Evolutionary conservation across 1,284 basidiomycete species (phyloP).

Genomic region (Xanthoconium separans): DNA sequence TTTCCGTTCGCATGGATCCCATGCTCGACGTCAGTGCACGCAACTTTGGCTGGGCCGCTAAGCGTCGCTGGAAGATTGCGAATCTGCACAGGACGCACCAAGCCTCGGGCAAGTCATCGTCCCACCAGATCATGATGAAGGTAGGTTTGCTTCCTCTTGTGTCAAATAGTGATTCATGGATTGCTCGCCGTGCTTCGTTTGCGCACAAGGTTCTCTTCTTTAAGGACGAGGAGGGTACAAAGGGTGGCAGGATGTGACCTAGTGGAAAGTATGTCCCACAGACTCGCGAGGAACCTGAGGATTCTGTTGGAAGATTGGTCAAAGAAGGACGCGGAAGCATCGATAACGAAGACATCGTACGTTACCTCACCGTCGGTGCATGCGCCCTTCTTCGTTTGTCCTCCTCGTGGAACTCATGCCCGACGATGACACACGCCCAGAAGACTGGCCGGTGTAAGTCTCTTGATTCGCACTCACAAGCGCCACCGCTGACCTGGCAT

Average conservation of each 20-base stretch:
- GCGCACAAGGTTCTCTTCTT: conserved; percentile 76
- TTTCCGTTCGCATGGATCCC: conserved; percentile 78
- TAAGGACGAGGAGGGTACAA: conserved; percentile 58
- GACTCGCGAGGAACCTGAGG: conserved; percentile 65
- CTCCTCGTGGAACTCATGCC: background rate
- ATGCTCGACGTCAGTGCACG: conserved; percentile 81
- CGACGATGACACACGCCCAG: conserved; percentile 57
- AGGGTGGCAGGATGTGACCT: conserved; percentile 78
- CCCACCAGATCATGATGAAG: conserved; percentile 75
- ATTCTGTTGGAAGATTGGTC: conserved; percentile 73
- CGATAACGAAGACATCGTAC: conserved; percentile 76
- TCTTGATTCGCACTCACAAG: background rate
- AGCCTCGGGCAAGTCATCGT: conserved; percentile 63
- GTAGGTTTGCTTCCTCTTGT: conserved; percentile 66
- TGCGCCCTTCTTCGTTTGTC: conserved; percentile 11
- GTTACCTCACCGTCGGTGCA: conserved; percentile 75
- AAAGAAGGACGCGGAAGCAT: conserved; percentile 55
- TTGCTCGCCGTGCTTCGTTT: conserved; percentile 76
- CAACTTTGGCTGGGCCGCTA: conserved; percentile 49
- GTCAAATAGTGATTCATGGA: conserved; percentile 71
- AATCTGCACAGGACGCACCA: conserved; percentile 68
- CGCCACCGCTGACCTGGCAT: background rate
- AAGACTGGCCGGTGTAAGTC: conserved; percentile 87
- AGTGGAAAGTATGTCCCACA: conserved; percentile 86
- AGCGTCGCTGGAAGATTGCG: conserved; percentile 78